Conservation (phyloP, 2,329 filamentous ascomycete genomes). For the Fusarium sp. region DNA sequence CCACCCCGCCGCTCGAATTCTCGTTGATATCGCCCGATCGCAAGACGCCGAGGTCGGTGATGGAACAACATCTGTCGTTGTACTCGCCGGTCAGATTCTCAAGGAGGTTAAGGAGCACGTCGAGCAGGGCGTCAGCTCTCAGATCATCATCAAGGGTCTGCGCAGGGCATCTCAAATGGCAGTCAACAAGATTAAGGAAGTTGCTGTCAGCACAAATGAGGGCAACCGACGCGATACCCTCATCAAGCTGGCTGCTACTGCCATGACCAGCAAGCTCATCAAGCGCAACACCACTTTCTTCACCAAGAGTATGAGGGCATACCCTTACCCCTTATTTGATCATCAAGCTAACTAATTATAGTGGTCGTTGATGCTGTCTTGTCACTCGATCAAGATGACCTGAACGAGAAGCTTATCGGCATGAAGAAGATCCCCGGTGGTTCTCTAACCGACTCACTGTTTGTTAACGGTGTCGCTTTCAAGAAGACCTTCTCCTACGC, state of each 20-base stretch:
- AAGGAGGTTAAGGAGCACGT: constrained; percentile 98
- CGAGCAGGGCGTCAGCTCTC: constrained; percentile 95
- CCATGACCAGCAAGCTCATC: constrained; percentile 99
- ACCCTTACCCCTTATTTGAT: background rate
- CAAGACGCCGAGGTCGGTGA: constrained; percentile 99
- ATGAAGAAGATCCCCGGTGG: constrained; percentile 98
- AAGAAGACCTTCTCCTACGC: constrained; percentile 99
- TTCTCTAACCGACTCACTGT: constrained; percentile 93
- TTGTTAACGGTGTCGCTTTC: constrained; percentile 98
- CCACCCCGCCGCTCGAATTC: constrained; percentile 94
- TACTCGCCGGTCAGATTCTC: constrained; percentile 95
- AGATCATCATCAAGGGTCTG: constrained; percentile 97
- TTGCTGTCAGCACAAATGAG: constrained; percentile 87
- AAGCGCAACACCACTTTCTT: constrained; percentile 98
- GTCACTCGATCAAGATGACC: constrained; percentile 93
- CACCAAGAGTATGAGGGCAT: constrained; percentile 80
- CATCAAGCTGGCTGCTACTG: constrained; percentile 88
- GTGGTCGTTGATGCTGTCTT: constrained; percentile 98
- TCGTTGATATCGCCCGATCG: constrained; percentile 97
- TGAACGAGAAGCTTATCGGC: constrained; percentile 98
- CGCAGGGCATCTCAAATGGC: constrained; percentile 89
- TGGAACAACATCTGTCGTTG: constrained; percentile 96
- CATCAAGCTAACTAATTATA: constrained; percentile 56
- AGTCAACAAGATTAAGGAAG: constrained; percentile 99
- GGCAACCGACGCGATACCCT: constrained; percentile 88